Percentiles rank a stretch among this genome's conserved stretches.
These are phyloP conservation scores for Diddensiella caesifluorescens DNA, from an alignment of 805 yeast genomes.

Conservation along the genomic window DNA sequence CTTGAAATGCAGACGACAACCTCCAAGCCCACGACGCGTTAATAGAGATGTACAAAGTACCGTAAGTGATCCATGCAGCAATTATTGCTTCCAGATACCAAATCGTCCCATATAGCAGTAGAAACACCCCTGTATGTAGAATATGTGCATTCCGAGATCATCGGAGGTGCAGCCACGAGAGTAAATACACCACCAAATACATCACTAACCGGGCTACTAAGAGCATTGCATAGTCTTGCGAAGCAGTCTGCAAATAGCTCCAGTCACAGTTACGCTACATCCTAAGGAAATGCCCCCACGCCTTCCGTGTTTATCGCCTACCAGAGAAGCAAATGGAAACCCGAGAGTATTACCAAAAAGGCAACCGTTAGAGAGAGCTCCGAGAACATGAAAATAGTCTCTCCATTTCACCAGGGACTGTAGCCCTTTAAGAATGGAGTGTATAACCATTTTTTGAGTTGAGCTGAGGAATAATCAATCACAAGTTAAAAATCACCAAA, in stretches of 20 bases:
- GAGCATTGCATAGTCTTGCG: conserved; percentile 52
- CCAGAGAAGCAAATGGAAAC: conserved; percentile 55
- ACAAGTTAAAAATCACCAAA: conserved; percentile 8
- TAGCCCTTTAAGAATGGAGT: conserved; percentile 15
- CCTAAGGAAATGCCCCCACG: conserved; percentile 53
- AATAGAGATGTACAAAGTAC: conserved; percentile 49
- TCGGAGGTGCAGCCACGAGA: conserved; percentile 71
- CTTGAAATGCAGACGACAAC: conserved; percentile 68
- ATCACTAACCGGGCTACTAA: conserved; percentile 63
- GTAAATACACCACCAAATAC: conserved; percentile 72
- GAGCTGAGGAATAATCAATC: conserved; percentile 9
- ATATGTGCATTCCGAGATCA: conserved; percentile 68
- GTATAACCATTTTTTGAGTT: conserved; percentile 13
- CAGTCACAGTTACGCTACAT: conserved; percentile 48
- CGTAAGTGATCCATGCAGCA: conserved; percentile 73
- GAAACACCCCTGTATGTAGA: conserved; percentile 58
- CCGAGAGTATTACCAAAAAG: conserved; percentile 54
- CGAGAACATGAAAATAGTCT: conserved; percentile 12
- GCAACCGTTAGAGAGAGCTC: conserved; percentile 10
- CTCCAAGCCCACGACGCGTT: conserved; percentile 53
- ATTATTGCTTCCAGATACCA: conserved; percentile 66
- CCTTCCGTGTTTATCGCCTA: conserved; percentile 59
- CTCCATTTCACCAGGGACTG: conserved; percentile 23
- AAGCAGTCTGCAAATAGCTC: conserved; percentile 44
- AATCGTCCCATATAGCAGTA: conserved; percentile 61